Percentiles rank a stretch among this genome's conserved stretches.
phyloP scores from a whole-genome alignment of 2,329 filamentous ascomycete species.

The Aspergillus fructus region DNA sequence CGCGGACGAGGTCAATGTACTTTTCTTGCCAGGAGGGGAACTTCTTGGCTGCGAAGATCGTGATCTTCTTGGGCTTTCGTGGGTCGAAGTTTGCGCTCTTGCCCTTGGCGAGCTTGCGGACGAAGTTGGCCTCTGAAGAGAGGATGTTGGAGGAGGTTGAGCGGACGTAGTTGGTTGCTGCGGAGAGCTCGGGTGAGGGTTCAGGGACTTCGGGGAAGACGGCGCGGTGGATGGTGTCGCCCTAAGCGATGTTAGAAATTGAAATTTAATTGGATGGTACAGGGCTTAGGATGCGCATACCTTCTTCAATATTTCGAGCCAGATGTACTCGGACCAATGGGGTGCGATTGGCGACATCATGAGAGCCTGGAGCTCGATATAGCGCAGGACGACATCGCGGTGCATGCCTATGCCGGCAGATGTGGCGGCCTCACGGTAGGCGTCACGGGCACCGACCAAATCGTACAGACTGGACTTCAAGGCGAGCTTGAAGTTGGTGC shows the following conservation, averaged over 20 bases:
- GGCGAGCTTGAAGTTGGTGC: conserved; percentile 80
- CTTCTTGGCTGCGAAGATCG: conserved; percentile 74
- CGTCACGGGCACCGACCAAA: conserved; percentile 82
- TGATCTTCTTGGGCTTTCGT: conserved; percentile 87
- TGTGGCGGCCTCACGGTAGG: conserved; percentile 80
- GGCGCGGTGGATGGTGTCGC: conserved; percentile 74
- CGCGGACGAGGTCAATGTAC: conserved; percentile 76
- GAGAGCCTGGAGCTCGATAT: conserved; percentile 82
- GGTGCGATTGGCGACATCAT: conserved; percentile 82
- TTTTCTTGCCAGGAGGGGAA: conserved; percentile 92
- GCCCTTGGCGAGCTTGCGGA: conserved; percentile 91
- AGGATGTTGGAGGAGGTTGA: conserved; percentile 74
- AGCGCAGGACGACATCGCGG: conserved; percentile 72
- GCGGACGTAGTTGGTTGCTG: conserved; percentile 80
- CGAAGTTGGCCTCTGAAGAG: conserved; percentile 70
- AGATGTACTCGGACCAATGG: conserved; percentile 93
- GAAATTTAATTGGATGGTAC: neutral
- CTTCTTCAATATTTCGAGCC: conserved; percentile 84
- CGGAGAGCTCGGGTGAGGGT: conserved; percentile 66
- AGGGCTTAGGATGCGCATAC: conserved; percentile 20
- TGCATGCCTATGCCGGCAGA: conserved; percentile 84
- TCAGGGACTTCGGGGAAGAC: conserved; percentile 69
- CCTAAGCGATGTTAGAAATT: conserved; percentile 35
- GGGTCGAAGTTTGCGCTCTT: conserved; percentile 84
- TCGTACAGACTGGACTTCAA: conserved; percentile 87